Conservation (phyloP, 805 yeast genomes). For the Schizosaccharomyces lindneri region DNA sequence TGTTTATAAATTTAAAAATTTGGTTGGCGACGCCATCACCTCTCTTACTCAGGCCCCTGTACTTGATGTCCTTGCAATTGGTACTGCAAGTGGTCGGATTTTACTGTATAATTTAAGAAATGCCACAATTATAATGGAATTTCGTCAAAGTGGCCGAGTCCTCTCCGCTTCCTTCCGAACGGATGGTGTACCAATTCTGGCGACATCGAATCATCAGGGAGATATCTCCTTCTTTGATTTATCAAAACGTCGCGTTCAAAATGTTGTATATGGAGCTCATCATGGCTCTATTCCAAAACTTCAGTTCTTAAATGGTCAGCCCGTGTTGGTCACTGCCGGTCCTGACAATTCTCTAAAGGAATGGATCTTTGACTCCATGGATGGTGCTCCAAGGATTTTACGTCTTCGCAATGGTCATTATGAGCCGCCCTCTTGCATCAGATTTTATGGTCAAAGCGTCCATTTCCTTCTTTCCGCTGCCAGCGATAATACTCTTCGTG, state of each 20-base stretch:
- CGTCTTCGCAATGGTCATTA: slow-evolving; percentile 96
- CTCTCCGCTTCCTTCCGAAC: slow-evolving; percentile 62
- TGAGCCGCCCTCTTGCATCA: slow-evolving; percentile 55
- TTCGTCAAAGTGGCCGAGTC: slow-evolving; percentile 18
- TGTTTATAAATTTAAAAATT: slow-evolving; percentile 24
- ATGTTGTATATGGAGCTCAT: slow-evolving; percentile 49
- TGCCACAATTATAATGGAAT: slow-evolving; percentile 28
- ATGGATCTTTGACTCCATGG: slow-evolving; percentile 9
- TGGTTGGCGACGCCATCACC: slow-evolving; percentile 28
- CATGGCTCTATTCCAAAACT: slow-evolving; percentile 38
- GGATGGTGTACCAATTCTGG: slow-evolving; percentile 67
- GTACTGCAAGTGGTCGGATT: slow-evolving; percentile 43
- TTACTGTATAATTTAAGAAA: slow-evolving; percentile 41
- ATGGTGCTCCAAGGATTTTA: slow-evolving; percentile 63
- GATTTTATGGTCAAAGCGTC: slow-evolving; percentile 54
- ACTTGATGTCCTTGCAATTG: slow-evolving; percentile 59
- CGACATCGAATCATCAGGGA: slow-evolving; percentile 55
- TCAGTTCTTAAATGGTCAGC: slow-evolving; percentile 68
- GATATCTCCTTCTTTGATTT: slow-evolving; percentile 71
- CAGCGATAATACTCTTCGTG: slow-evolving; percentile 68
- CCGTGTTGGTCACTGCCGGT: slow-evolving; percentile 70
- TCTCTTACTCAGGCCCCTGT: slow-evolving; percentile 68
- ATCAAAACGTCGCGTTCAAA: slow-evolving; percentile 46
- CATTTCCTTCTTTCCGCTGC: slow-evolving; percentile 76
- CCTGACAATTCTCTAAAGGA: slow-evolving; percentile 61